Evolutionary conservation across 106 monocot species (phyloP).

Genomic region (Dendrobium chrysotoxum): DNA sequence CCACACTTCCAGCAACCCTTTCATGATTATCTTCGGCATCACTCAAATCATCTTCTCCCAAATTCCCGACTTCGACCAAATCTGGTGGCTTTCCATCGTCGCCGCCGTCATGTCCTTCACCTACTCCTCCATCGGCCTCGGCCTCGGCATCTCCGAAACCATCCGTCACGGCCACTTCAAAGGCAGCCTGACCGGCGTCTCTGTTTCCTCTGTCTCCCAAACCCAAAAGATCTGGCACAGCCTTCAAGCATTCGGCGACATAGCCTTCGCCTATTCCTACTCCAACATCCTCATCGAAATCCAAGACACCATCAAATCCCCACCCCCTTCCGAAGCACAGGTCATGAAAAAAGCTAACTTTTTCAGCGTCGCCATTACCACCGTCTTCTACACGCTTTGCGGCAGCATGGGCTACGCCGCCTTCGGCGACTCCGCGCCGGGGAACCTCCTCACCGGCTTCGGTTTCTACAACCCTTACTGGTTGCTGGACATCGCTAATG

Average conservation of each 20-base stretch:
- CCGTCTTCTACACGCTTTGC: constrained; percentile 75
- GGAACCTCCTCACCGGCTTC: constrained; percentile 42
- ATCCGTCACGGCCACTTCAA: constrained; percentile 20
- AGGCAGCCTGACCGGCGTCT: constrained; percentile 45
- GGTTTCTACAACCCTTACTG: constrained; percentile 49
- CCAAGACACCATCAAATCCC: constrained; percentile 69
- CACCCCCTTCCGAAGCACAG: constrained; percentile 63
- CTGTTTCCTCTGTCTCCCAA: constrained; percentile 32
- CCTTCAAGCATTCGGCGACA: constrained; percentile 53
- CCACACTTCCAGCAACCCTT: constrained; percentile 33
- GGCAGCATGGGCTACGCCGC: constrained; percentile 88
- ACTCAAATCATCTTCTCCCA: constrained; percentile 62
- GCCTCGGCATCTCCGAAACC: constrained; percentile 39
- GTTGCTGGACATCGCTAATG: constrained; percentile 26
- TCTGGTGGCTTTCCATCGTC: constrained; percentile 74
- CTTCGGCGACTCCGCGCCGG: constrained; percentile 73
- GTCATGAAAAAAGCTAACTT: constrained; percentile 68
- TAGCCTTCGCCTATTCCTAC: constrained; percentile 64
- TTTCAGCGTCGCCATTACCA: constrained; percentile 51
- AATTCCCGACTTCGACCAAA: constrained; percentile 65
- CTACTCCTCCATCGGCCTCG: constrained; percentile 64
- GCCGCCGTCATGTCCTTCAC: constrained; percentile 87
- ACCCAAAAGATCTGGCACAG: constrained; percentile 42
- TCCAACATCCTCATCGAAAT: constrained; percentile 60
- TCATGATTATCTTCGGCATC: constrained; percentile 67